Percentiles rank a stretch among this genome's conserved stretches.
Evolutionary conservation across 805 yeast species (phyloP).

Genomic region (Cyberlindnera maclurae): DNA sequence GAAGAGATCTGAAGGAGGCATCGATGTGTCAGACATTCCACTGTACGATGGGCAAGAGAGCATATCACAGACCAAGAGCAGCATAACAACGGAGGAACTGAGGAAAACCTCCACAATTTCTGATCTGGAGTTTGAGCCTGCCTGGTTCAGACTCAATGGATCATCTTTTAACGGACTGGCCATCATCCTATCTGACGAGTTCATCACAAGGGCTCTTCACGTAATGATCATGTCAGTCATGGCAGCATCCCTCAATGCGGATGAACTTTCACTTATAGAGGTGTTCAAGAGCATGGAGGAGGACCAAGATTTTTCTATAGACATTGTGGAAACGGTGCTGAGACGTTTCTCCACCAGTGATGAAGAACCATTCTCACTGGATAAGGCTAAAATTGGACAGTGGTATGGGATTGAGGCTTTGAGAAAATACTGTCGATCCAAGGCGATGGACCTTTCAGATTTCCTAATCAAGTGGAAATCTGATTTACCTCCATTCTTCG

Average conservation of each 20-base stretch:
- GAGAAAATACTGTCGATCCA: slow-evolving; percentile 27
- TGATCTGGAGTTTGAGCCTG: slow-evolving; percentile 38
- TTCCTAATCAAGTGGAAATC: slow-evolving; percentile 59
- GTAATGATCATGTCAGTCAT: slow-evolving; percentile 31
- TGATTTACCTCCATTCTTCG: slow-evolving; percentile 55
- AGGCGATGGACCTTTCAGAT: slow-evolving; percentile 35
- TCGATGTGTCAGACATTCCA: slow-evolving; percentile 29
- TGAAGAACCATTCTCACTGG: slow-evolving; percentile 29
- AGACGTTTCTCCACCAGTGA: slow-evolving; percentile 34
- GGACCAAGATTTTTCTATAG: slow-evolving; percentile 30
- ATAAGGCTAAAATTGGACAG: slow-evolving; percentile 36
- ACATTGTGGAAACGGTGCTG: slow-evolving; percentile 44
- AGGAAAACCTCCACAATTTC: slow-evolving; percentile 47
- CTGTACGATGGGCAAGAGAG: slow-evolving; percentile 29
- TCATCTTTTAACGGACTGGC: slow-evolving; percentile 42
- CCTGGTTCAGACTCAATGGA: slow-evolving; percentile 53
- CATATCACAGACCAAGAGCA: slow-evolving; percentile 3
- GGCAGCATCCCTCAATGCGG: slow-evolving; percentile 28
- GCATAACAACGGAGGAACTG: slow-evolving; percentile 25
- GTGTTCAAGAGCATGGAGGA: slow-evolving; percentile 24
- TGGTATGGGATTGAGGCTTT: slow-evolving; percentile 63
- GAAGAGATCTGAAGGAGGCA: slow-evolving; percentile 24
- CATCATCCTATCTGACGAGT: slow-evolving; percentile 28
- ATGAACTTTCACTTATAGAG: slow-evolving; percentile 25
- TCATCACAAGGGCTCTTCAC: slow-evolving; percentile 29